Conservation (phyloP, 73 alveolate genomes). For the Paramecium sonneborni region DNA sequence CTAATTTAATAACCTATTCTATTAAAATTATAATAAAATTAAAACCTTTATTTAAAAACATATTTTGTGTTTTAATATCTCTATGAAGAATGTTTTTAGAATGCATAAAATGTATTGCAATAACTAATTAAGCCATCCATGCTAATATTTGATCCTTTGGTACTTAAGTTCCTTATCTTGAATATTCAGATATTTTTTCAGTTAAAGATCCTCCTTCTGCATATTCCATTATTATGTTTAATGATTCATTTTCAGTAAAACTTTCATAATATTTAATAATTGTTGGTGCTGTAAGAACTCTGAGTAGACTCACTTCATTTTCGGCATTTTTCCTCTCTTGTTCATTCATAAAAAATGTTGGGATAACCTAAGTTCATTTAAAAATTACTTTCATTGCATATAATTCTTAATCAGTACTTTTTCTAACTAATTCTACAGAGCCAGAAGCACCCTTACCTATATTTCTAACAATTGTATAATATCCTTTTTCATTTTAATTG, state of each 20-base stretch:
- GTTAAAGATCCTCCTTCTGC: slow-evolving; percentile 97
- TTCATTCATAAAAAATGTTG: slow-evolving; percentile 72
- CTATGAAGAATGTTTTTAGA: slow-evolving; percentile 93
- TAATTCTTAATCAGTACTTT: slow-evolving; percentile 46
- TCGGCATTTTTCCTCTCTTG: slow-evolving; percentile 83
- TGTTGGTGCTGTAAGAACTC: slow-evolving; percentile 93
- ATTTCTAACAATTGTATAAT: slow-evolving; percentile 54
- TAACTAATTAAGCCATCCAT: slow-evolving; percentile 88
- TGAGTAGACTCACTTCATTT: slow-evolving; percentile 91
- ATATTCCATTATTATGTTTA: slow-evolving; percentile 94
- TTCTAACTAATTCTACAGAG: slow-evolving; percentile 69
- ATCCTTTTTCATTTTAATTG: slow-evolving; percentile 11
- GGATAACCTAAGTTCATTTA: not conserved
- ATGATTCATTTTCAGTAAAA: slow-evolving; percentile 82
- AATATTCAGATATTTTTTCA: slow-evolving; percentile 80
- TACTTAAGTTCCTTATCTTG: slow-evolving; percentile 71
- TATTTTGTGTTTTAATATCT: slow-evolving; percentile 94
- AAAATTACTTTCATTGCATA: slow-evolving; percentile 50
- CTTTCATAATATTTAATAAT: slow-evolving; percentile 92
- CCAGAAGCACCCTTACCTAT: slow-evolving; percentile 92
- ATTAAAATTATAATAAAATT: not conserved
- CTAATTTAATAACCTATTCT: slow-evolving; percentile 88
- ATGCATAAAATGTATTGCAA: slow-evolving; percentile 95
- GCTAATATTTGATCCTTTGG: slow-evolving; percentile 81
- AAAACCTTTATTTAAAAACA: slow-evolving; percentile 78